Evolutionary conservation across 805 yeast genomes (phyloP).

Genomic region (Candida coleopterorum): DNA sequence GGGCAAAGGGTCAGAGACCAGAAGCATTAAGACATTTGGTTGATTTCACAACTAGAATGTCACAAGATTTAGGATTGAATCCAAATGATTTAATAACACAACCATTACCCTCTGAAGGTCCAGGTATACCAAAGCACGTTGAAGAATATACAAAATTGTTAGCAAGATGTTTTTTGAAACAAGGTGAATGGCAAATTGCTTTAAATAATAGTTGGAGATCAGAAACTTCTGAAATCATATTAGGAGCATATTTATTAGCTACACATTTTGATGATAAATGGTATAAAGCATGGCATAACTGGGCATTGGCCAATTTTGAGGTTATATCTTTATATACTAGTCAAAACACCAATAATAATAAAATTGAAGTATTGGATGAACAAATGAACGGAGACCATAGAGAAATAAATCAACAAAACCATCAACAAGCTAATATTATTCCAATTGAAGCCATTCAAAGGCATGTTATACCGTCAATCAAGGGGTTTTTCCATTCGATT

Average conservation of each 20-base stretch:
- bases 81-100: slow-evolving; percentile 85
- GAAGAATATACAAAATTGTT: slow-evolving; percentile 78
- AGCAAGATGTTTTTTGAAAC: slow-evolving; percentile 93
- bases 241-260: slow-evolving; percentile 89
- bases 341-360: slow-evolving; percentile 17
- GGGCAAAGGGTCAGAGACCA: slow-evolving; percentile 88
- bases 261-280: slow-evolving; percentile 90
- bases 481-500: slow-evolving; percentile 93
- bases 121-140: slow-evolving; percentile 69
- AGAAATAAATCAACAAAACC: slow-evolving; percentile 12
- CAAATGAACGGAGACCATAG: slow-evolving; percentile 8
- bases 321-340: slow-evolving; percentile 64
- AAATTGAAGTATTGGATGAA: slow-evolving; percentile 13
- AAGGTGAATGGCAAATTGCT: slow-evolving; percentile 97
- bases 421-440: slow-evolving; percentile 20
- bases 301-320: slow-evolving; percentile 98
- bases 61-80: slow-evolving; percentile 80
- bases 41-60: slow-evolving; percentile 87
- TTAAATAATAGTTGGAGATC: slow-evolving; percentile 76
- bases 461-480: slow-evolving; percentile 93
- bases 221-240: slow-evolving; percentile 70
- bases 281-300: slow-evolving; percentile 99
- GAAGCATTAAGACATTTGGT: slow-evolving; percentile 84
- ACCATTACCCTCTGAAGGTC: slow-evolving; percentile 69
- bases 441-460: slow-evolving; percentile 62